These are phyloP conservation scores for Penicillium silybi DNA, from an alignment of 495 filamentous ascomycete genomes.

Conservation along the genomic window DNA sequence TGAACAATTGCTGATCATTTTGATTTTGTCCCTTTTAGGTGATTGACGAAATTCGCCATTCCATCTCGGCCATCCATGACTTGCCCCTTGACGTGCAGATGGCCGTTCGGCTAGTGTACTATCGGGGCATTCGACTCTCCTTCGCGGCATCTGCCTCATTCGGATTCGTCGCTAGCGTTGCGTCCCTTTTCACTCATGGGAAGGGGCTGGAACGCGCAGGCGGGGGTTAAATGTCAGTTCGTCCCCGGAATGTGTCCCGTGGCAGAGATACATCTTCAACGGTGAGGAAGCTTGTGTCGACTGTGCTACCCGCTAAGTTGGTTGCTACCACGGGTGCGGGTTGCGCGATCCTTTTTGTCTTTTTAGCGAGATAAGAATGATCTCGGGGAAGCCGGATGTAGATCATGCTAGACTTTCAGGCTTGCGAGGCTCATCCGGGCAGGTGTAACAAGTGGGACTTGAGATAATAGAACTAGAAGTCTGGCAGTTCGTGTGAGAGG, in stretches of 20 bases:
- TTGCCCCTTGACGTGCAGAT: conserved; percentile 58
- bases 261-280: not conserved
- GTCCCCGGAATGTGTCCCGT: not conserved
- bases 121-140: conserved; percentile 51
- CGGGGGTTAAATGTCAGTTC: conserved; percentile 4
- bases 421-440: too few species aligned
- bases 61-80: conserved; percentile 49
- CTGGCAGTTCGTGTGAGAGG: too few species aligned
- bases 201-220: conserved; percentile 33
- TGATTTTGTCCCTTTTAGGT: conserved; percentile 33
- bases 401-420: too few species aligned
- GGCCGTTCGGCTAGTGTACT: conserved; percentile 56
- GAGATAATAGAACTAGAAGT: too few species aligned
- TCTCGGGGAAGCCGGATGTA: too few species aligned
- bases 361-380: too few species aligned
- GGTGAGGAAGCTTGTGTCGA: not conserved
- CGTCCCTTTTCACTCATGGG: conserved; percentile 49
- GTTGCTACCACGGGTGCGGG: too few species aligned
- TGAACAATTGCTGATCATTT: conserved; percentile 15
- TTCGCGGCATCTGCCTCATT: conserved; percentile 53
- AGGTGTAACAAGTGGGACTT: too few species aligned
- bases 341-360: not conserved
- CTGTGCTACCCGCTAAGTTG: not conserved
- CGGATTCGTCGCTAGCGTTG: conserved; percentile 45
- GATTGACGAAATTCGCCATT: conserved; percentile 59